Evolutionary conservation across 139 green algal species (phyloP).

Genomic region (Deuterostichococcus epilithicus): DNA sequence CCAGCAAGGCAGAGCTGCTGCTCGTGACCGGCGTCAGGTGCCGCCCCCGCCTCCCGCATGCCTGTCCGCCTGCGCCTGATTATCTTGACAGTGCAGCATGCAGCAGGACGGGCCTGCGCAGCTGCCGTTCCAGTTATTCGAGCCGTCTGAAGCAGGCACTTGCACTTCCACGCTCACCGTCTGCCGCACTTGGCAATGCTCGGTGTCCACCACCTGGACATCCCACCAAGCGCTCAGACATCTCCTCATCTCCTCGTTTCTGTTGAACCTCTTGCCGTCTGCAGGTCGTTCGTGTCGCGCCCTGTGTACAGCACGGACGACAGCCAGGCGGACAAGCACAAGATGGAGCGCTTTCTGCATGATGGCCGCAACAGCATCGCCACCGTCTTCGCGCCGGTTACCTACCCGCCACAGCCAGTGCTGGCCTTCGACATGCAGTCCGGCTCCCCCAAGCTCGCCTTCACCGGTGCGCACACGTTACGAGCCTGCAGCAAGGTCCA

Average conservation of each 20-base stretch:
- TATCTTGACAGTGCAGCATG: background rate
- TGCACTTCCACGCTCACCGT: too few relatives aligned
- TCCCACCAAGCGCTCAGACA: too few relatives aligned
- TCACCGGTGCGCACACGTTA: background rate
- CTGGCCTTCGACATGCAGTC: conserved; percentile 67
- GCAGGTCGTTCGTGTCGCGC: conserved; percentile 40
- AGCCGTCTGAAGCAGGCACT: too few relatives aligned
- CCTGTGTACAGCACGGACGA: conserved; percentile 75
- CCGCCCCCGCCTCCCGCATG: background rate
- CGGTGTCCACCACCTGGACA: too few relatives aligned
- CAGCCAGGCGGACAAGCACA: conserved; percentile 82
- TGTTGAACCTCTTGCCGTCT: too few relatives aligned
- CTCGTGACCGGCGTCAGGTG: conserved; percentile 64
- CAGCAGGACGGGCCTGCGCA: background rate
- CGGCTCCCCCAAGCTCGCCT: background rate
- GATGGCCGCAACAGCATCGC: conserved; percentile 52
- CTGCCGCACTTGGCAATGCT: too few relatives aligned
- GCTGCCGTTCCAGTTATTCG: too few relatives aligned
- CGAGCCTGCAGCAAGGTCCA: too few relatives aligned
- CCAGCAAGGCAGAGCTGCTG: conserved; percentile 83
- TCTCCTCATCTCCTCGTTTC: too few relatives aligned
- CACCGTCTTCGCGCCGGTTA: conserved; percentile 82
- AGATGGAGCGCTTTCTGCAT: conserved; percentile 90
- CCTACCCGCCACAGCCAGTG: conserved; percentile 78
- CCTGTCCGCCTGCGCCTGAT: background rate